Conservation (phyloP, 1,284 basidiomycete species). For the Pterulicium gracile region DNA sequence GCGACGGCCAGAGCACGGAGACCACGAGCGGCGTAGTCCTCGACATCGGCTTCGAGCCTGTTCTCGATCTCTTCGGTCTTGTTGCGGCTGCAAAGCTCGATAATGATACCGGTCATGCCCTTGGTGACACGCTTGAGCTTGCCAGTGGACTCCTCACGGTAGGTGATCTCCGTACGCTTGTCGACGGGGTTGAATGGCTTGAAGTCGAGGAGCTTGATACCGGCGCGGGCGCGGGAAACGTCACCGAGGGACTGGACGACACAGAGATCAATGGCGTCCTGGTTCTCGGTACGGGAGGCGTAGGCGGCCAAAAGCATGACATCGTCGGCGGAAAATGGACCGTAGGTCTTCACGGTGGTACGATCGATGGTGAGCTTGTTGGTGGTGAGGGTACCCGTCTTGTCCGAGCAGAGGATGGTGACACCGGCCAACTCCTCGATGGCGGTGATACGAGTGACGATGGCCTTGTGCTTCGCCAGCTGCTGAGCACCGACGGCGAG, state of each 20-base stretch:
- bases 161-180: conserved; percentile 98
- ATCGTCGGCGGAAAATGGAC: conserved; percentile 80
- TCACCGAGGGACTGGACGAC: conserved; percentile 79
- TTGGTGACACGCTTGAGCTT: conserved; percentile 97
- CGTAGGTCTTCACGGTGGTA: conserved; percentile 87
- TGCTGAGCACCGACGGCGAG: conserved; percentile 97
- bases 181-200: conserved; percentile 99
- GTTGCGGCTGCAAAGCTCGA: conserved; percentile 93
- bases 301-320: conserved; percentile 92
- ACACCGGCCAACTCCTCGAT: conserved; percentile 97
- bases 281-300: conserved; percentile 96
- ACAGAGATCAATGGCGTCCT: conserved; percentile 92
- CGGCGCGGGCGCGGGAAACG: conserved; percentile 66
- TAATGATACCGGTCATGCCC: conserved; percentile 98
- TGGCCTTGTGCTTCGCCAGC: conserved; percentile 97
- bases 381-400: conserved; percentile 95
- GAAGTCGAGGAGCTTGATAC: conserved; percentile 96
- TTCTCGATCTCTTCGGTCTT: conserved; percentile 90
- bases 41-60: conserved; percentile 87
- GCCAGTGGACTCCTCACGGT: conserved; percentile 87
- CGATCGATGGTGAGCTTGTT: conserved; percentile 99
- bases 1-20: conserved; percentile 96
- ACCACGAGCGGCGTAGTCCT: conserved; percentile 93
- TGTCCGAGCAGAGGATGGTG: conserved; percentile 95
- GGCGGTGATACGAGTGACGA: conserved; percentile 96